Evolutionary conservation across 768 basidiomycete genomes (phyloP).

Genomic region (Boletus patriciae): DNA sequence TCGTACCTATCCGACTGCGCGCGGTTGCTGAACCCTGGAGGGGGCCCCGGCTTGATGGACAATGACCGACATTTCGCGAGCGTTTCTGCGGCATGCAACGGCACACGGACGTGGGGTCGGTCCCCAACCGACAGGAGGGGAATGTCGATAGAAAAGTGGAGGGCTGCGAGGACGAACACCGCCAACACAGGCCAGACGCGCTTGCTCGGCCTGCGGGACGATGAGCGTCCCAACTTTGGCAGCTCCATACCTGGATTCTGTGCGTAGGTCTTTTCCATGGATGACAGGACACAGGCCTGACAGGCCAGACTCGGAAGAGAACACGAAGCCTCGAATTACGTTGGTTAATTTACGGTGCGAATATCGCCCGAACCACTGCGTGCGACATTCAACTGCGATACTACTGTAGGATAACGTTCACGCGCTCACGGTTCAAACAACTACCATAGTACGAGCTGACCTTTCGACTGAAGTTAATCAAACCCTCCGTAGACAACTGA

Average conservation of each 20-base stretch:
- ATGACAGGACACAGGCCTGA: not conserved
- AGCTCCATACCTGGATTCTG: not conserved
- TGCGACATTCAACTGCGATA: too few relatives aligned
- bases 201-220: conserved; percentile 5
- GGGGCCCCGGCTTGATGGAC: conserved; percentile 42
- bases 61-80: conserved; percentile 50
- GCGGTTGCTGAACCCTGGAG: conserved; percentile 47
- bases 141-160: conserved; percentile 16
- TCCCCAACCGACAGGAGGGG: not conserved
- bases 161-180: conserved; percentile 12
- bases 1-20: conserved; percentile 56
- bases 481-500: not conserved
- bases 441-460: too few relatives aligned
- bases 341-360: not conserved
- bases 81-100: conserved; percentile 28
- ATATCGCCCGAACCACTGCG: too few relatives aligned
- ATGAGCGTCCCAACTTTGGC: not conserved
- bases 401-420: too few relatives aligned
- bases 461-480: too few relatives aligned
- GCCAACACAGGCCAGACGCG: conserved; percentile 19
- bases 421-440: too few relatives aligned
- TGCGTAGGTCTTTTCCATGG: conserved; percentile 16
- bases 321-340: not conserved
- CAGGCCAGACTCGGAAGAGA: not conserved
- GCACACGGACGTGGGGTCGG: conserved; percentile 10